A percentile compares a stretch with the other conserved stretches of the same genome.
These are phyloP conservation scores for Millerozyma acaciae DNA, from an alignment of 805 yeast genomes.

Conservation along the genomic window DNA sequence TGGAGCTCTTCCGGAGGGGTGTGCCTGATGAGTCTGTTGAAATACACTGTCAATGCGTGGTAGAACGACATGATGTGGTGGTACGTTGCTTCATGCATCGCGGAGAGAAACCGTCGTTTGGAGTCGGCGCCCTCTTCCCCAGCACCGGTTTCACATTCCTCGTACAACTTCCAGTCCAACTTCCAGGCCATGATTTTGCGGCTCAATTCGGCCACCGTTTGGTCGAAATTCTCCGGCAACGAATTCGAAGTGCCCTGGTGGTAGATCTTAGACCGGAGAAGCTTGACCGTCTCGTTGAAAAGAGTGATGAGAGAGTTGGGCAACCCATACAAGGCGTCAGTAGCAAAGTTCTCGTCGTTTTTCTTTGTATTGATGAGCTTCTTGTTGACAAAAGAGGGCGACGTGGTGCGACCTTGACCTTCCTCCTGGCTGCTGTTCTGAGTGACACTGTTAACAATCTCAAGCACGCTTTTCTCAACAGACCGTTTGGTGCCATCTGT, in stretches of 20 bases:
- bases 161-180: conserved; percentile 65
- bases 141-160: conserved; percentile 15
- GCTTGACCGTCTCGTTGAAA: conserved; percentile 67
- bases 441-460: conserved; percentile 19
- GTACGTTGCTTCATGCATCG: conserved; percentile 66
- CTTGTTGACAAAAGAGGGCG: conserved; percentile 41
- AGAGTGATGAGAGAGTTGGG: conserved; percentile 75
- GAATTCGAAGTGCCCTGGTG: conserved; percentile 37
- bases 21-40: conserved; percentile 58
- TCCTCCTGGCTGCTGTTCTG: conserved; percentile 2
- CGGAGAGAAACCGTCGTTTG: conserved; percentile 35
- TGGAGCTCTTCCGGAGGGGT: conserved; percentile 57
- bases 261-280: conserved; percentile 60
- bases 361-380: conserved; percentile 43
- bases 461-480: conserved; percentile 18
- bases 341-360: conserved; percentile 58
- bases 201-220: conserved; percentile 30
- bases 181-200: conserved; percentile 59
- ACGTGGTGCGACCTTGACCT: conserved; percentile 14
- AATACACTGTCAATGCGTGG: conserved; percentile 67
- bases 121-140: conserved; percentile 10
- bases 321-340: conserved; percentile 79
- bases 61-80: conserved; percentile 81
- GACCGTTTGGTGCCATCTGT: conserved; percentile 28
- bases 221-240: conserved; percentile 22